These are phyloP conservation scores for Mycena sanguinolenta DNA, from an alignment of 768 basidiomycete species.

Conservation along the genomic window DNA sequence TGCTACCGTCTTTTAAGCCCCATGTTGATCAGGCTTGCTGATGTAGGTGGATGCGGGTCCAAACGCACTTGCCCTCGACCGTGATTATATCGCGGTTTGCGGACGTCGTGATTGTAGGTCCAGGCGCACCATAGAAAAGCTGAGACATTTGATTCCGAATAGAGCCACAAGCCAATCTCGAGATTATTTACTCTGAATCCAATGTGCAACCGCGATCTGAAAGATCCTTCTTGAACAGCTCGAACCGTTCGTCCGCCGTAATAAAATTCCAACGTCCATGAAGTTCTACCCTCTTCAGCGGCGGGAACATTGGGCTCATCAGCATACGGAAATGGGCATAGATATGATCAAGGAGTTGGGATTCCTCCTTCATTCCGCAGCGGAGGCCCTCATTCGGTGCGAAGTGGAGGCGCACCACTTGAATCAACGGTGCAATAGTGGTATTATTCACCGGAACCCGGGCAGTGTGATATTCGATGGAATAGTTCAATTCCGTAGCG, in stretches of 20 bases:
- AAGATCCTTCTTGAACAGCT: not conserved
- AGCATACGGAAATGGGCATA: not conserved
- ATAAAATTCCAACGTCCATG: conserved; percentile 6
- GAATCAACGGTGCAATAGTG: not conserved
- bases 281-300: conserved; percentile 5
- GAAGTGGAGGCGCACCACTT: conserved; percentile 15
- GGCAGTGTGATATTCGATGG: conserved; percentile 4
- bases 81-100: no score
- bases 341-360: conserved; percentile 1
- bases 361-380: not conserved
- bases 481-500: conserved; percentile 8
- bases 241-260: not conserved
- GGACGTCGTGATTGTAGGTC: no score
- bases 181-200: not conserved
- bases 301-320: not conserved
- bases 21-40: no score
- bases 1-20: no score
- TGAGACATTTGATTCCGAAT: no score
- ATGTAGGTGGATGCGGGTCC: no score
- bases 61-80: no score
- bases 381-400: not conserved
- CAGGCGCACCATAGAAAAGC: no score
- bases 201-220: not conserved
- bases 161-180: no score
- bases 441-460: not conserved